Base-by-base conservation (phyloP, 1,284 basidiomycete species). In the Naganishia sp. region DNA sequence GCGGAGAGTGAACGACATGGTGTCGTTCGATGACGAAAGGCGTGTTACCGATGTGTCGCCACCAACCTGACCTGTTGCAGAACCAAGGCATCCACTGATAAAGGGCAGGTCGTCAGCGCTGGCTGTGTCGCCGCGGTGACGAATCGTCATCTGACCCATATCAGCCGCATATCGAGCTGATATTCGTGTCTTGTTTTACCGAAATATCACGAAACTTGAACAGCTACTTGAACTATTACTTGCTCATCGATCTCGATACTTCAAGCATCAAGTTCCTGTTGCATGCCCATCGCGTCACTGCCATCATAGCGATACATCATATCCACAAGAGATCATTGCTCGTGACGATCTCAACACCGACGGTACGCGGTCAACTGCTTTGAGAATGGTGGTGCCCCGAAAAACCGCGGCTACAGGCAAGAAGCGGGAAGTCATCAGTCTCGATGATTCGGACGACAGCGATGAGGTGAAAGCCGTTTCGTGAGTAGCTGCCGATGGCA, bases 1-100 rank as follows among this genome's bases (percentile, higher is more conserved):
- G 68, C 78, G 78, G 72, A 79, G 74, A 59, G 78, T 74, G 66
- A 80, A 76, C 53, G 68, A 25, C 72, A 74, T 73, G 71, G 69
- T 74, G 66, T 31, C 42, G 23, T 36, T 9, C 21, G 33, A 55
- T 6, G 31, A 6, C 0, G 53, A 5, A 21, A 25, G 9, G 7
- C 28, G 52, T 61, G 64, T 13, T 16, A 21, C 66, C 39, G 31
- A 53, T 7, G 10, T 21, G 49, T 42, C 21, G 53, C 53, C 53
- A 55, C 53, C 18, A 13, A 0, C 21, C 18, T 46, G 45, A 18
- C 18, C 45, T 18, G 7, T n/a, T 46, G 23, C 11, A 23, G 7
- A 7, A 18, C 2, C 45, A n/a, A 39, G 36, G 15, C 45, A 28
- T 28, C 18, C 18, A n/a, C 6, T 18, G 53, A 42, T 55, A 55